These are phyloP conservation scores for Saposhnikovia divaricata DNA, from an alignment of 129 eudicot genomes.

Conservation along the genomic window DNA sequence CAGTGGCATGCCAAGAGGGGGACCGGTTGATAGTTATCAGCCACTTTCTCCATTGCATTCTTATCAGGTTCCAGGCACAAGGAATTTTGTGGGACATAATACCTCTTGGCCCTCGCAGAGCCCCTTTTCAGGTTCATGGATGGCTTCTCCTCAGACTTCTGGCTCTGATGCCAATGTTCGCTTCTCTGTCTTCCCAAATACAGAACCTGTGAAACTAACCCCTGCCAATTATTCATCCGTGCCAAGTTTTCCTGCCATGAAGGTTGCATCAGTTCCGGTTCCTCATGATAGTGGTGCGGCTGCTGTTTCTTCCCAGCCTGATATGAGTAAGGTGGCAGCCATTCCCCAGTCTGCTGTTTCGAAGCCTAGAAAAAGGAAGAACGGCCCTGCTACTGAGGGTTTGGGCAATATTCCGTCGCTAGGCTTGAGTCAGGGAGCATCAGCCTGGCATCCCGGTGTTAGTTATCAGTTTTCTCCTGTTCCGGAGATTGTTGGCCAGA, in stretches of 20 bases:
- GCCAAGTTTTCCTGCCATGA: constrained; percentile 24
- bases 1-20: constrained; percentile 35
- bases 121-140: constrained; percentile 62
- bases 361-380: constrained; percentile 78
- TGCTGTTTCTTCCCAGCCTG: constrained; percentile 20
- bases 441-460: constrained; percentile 22
- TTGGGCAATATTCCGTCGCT: constrained; percentile 22
- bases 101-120: constrained; percentile 70
- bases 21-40: constrained; percentile 41
- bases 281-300: constrained; percentile 27
- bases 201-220: constrained; percentile 64
- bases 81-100: constrained; percentile 41
- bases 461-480: constrained; percentile 16
- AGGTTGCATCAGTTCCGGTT: constrained; percentile 26
- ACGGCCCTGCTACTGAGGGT: constrained; percentile 33
- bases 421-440: constrained; percentile 19
- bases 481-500: constrained; percentile 24
- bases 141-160: constrained; percentile 62
- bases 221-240: constrained; percentile 45
- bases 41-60: constrained; percentile 57
- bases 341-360: constrained; percentile 37
- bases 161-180: constrained; percentile 41
- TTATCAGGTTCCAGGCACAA: constrained; percentile 46
- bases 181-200: constrained; percentile 41
- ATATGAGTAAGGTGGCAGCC: constrained; percentile 17